Evolutionary conservation across 345 rosid species (phyloP).

Genomic region (Raphanus raphanistrum): DNA sequence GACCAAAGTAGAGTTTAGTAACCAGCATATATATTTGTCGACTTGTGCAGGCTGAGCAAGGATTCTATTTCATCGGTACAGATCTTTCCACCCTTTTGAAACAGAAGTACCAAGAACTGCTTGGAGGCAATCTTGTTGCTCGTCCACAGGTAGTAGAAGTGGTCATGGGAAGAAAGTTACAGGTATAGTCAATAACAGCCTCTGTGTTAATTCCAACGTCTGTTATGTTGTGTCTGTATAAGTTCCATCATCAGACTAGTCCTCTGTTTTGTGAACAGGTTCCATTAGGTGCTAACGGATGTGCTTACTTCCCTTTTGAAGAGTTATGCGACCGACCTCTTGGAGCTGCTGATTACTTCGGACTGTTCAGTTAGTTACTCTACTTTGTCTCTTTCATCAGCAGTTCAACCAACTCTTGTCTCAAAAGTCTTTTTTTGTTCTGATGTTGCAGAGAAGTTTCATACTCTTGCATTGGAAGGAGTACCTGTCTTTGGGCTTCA

Average conservation of each 20-base stretch:
- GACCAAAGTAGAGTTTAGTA: slow-evolving; percentile 6
- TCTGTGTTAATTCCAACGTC: slow-evolving; percentile 7
- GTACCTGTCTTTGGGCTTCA: slow-evolving; percentile 81
- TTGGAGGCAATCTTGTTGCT: slow-evolving; percentile 53
- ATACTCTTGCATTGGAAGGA: slow-evolving; percentile 87
- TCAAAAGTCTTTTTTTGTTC: slow-evolving; percentile 1
- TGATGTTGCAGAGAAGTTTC: slow-evolving; percentile 70
- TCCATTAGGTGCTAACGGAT: slow-evolving; percentile 81
- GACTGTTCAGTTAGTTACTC: slow-evolving; percentile 80
- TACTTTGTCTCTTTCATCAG: neutral
- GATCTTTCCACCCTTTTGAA: slow-evolving; percentile 56
- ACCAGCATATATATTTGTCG: neutral
- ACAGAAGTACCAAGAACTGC: slow-evolving; percentile 69
- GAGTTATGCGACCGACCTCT: slow-evolving; percentile 92
- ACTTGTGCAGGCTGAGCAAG: slow-evolving; percentile 74
- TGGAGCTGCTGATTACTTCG: slow-evolving; percentile 98
- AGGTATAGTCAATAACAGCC: slow-evolving; percentile 42
- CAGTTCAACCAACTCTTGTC: neutral
- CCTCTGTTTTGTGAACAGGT: slow-evolving; percentile 46
- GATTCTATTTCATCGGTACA: slow-evolving; percentile 82
- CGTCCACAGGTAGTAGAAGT: slow-evolving; percentile 77
- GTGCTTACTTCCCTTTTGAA: slow-evolving; percentile 87
- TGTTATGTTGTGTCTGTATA: neutral
- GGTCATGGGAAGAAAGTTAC: slow-evolving; percentile 84
- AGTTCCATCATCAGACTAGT: slow-evolving; percentile 4